phyloP scores from a whole-genome alignment of 139 green algal genomes.

The Raphidocelis subcapitata region DNA sequence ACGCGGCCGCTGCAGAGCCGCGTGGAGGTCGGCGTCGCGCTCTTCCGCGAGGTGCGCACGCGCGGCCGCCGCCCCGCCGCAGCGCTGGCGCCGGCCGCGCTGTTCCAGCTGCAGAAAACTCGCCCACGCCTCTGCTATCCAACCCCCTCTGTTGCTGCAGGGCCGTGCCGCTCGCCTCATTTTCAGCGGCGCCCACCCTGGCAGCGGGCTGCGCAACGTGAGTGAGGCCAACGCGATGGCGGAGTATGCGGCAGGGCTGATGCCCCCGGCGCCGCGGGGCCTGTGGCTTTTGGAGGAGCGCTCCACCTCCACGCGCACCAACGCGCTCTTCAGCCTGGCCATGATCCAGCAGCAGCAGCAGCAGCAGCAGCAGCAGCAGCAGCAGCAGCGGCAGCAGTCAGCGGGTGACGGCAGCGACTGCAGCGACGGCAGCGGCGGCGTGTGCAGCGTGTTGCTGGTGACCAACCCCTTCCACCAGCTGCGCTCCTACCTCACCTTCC shows the following conservation, averaged over 20 bases:
- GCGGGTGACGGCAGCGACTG: neutral
- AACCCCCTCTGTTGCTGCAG: neutral
- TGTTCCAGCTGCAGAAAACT: too few species aligned
- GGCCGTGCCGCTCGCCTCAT: neutral
- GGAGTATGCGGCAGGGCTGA: too few species aligned
- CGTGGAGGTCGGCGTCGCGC: constrained; percentile 19
- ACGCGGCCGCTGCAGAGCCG: constrained; percentile 19
- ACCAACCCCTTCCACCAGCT: constrained; percentile 39
- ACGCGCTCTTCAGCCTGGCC: constrained; percentile 16
- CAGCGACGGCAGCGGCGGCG: neutral
- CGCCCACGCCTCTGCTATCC: too few species aligned
- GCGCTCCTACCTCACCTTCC: constrained; percentile 24
- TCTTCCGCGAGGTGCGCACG: constrained; percentile 10
- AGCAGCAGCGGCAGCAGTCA: neutral
- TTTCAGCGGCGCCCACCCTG: constrained; percentile 22
- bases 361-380: neutral
- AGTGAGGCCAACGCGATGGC: constrained; percentile 27
- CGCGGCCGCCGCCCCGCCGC: too few species aligned
- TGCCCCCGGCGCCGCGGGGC: too few species aligned
- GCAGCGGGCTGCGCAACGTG: neutral
- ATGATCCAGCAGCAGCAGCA: constrained; percentile 14
- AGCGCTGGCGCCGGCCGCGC: too few species aligned
- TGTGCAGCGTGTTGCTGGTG: constrained; percentile 2
- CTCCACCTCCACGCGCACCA: constrained; percentile 25
- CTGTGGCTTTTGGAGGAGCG: constrained; percentile 27